phyloP scores from a whole-genome alignment of 345 rosid genomes.

The Toxicodendron radicans region DNA sequence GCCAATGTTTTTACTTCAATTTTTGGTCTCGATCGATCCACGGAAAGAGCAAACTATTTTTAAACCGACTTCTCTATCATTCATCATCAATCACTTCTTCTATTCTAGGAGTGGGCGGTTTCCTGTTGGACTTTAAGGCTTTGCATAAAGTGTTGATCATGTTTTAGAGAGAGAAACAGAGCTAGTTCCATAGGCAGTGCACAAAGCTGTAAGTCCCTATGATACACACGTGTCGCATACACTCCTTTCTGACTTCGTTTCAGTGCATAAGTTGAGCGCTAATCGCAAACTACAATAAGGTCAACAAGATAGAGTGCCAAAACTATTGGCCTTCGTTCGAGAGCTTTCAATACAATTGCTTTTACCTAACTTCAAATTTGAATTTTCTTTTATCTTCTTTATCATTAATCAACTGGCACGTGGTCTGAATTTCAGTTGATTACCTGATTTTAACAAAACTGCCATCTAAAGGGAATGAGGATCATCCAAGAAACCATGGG shows the following conservation, averaged over 20 bases:
- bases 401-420: not conserved
- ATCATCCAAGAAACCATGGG: slow-evolving; percentile 10
- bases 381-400: not conserved
- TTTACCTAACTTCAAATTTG: not conserved
- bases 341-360: not conserved
- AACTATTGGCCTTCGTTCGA: not conserved
- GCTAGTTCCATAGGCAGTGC: not conserved
- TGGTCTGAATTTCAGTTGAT: not conserved
- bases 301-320: not conserved
- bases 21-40: not conserved
- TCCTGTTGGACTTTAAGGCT: not conserved
- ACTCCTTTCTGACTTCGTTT: not conserved
- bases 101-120: not conserved
- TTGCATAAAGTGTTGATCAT: not conserved
- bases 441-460: not conserved
- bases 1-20: not conserved
- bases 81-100: not conserved
- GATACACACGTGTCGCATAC: not conserved
- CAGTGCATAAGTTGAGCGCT: not conserved
- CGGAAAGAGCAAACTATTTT: not conserved
- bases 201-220: not conserved
- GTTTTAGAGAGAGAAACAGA: not conserved
- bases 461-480: not conserved
- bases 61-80: not conserved
- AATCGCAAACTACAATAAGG: not conserved